Evolutionary conservation across 192 early-diverging fungal species (phyloP).

Genomic region (Backusella morwellensis): DNA sequence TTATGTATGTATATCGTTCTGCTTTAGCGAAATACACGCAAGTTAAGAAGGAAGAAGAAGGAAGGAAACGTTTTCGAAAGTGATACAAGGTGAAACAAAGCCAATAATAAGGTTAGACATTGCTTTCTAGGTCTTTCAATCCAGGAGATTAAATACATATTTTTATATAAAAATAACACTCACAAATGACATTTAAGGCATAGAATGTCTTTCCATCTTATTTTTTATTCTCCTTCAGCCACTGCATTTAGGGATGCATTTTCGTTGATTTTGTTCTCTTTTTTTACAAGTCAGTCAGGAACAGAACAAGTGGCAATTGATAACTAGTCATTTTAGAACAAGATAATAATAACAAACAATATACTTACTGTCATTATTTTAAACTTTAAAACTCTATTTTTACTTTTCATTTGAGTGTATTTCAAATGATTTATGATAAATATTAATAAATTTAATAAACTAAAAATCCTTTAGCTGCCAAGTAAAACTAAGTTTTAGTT

Average conservation of each 20-base stretch:
- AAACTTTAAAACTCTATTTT: background rate
- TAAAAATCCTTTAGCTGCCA: background rate
- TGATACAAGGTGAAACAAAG: constrained; percentile 1
- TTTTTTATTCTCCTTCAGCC: constrained; percentile 4
- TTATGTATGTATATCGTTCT: background rate
- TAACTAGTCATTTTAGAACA: background rate
- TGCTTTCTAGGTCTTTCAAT: background rate
- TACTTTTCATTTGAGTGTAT: background rate
- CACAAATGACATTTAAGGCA: constrained; percentile 4
- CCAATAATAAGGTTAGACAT: background rate
- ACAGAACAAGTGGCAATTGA: background rate
- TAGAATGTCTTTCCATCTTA: background rate
- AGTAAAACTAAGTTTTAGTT: background rate
- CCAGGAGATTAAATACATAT: constrained; percentile 1
- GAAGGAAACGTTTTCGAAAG: background rate
- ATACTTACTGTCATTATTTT: background rate
- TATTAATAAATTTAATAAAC: background rate
- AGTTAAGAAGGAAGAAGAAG: background rate
- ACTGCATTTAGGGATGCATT: constrained; percentile 6
- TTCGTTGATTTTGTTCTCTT: background rate
- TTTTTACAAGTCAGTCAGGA: constrained; percentile 1
- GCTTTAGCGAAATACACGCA: background rate
- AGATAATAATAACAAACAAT: background rate
- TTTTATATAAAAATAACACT: background rate
- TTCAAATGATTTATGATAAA: background rate